These are phyloP conservation scores for Penicillium tannophilum DNA, from an alignment of 495 filamentous ascomycete species.

Conservation along the genomic window DNA sequence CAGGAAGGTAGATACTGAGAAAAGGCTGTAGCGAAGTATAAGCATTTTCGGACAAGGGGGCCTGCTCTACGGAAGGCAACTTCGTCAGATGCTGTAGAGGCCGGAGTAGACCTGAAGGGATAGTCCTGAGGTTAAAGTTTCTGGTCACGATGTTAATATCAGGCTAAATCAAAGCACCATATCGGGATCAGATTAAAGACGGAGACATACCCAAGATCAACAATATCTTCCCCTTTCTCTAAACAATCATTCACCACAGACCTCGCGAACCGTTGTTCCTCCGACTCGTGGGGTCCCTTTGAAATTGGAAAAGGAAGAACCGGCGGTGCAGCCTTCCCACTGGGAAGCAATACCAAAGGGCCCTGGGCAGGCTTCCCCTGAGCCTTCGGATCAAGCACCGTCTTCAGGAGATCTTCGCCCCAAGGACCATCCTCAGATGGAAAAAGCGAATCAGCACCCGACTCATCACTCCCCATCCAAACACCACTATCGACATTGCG, in stretches of 20 bases:
- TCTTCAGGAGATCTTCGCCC: slow-evolving; percentile 43
- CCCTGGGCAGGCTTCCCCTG: slow-evolving; percentile 8
- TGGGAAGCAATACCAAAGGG: not conserved
- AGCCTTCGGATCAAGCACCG: slow-evolving; percentile 21
- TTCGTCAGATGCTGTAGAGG: slow-evolving; percentile 62
- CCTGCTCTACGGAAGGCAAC: slow-evolving; percentile 38
- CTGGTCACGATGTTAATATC: slow-evolving; percentile 20
- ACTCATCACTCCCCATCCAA: slow-evolving; percentile 73
- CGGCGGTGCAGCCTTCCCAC: not conserved
- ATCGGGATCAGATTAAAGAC: not conserved
- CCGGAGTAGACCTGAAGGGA: slow-evolving; percentile 47
- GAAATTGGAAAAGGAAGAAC: slow-evolving; percentile 14
- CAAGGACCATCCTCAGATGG: slow-evolving; percentile 41
- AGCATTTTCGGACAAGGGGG: slow-evolving; percentile 44
- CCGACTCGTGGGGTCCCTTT: slow-evolving; percentile 34
- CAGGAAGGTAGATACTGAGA: slow-evolving; percentile 64
- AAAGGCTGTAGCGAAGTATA: slow-evolving; percentile 55
- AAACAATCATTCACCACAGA: slow-evolving; percentile 57
- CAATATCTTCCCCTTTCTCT: slow-evolving; percentile 57
- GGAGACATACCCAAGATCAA: slow-evolving; percentile 67
- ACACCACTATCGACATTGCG: slow-evolving; percentile 78
- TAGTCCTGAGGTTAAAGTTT: slow-evolving; percentile 32
- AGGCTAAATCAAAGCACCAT: slow-evolving; percentile 18
- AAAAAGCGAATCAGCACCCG: slow-evolving; percentile 33
- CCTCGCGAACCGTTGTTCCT: slow-evolving; percentile 40